Base-by-base conservation (phyloP, 1,284 basidiomycete species). In the Moesziomyces aphidis region DNA sequence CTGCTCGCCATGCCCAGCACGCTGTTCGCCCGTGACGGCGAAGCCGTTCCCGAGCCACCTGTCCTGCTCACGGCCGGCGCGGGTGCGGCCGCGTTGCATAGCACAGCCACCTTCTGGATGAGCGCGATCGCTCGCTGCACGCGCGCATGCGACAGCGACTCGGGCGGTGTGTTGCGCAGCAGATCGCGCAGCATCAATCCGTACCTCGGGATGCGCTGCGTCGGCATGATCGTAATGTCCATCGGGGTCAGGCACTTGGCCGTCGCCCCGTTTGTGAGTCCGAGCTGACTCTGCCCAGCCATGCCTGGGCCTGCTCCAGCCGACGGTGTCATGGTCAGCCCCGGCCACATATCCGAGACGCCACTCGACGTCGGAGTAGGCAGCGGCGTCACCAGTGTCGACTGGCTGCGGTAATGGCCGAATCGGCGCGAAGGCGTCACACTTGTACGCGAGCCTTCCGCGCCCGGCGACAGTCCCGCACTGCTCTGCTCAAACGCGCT, bases 161-260 rank as follows among this genome's bases (percentile, higher is more conserved):
- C 73, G 10, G 76, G 76, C 11, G 77, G 76, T 19, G 81, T 82
- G 49, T 80, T 75, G 21, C 71, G 60, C 10, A 76, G 50, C 15
- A 83, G 61, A 48, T 81, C 81, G n/a, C 76, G 65, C 55, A 83
- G 53, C 59, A 83, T 68, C 24, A 83, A 63, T 0, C 71, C 56
- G 57, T 83, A 83, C 22, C 81, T 61, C 24, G 77, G 73, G 22
- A 83, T 63, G 22, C 81, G 74, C 68, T 83, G 81, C 34, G 81
- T 83, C 11, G 81, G 81, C 81, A 81, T 81, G 61, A 83, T 83
- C 3, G 72, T 77, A 19, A 83, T 67, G 55, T 83, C 81, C 58
- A 80, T 73, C 23, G 80, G 71, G 13, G 66, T 76, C n/a, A 82
- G 55, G 61, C 67, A 65, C 55, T 81, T 81, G 19, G 59, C 36